A percentile compares a stretch with the other conserved stretches of the same genome.
Evolutionary conservation across 2,329 filamentous ascomycete species (phyloP).

Genomic region (Curvularia verruculosa): DNA sequence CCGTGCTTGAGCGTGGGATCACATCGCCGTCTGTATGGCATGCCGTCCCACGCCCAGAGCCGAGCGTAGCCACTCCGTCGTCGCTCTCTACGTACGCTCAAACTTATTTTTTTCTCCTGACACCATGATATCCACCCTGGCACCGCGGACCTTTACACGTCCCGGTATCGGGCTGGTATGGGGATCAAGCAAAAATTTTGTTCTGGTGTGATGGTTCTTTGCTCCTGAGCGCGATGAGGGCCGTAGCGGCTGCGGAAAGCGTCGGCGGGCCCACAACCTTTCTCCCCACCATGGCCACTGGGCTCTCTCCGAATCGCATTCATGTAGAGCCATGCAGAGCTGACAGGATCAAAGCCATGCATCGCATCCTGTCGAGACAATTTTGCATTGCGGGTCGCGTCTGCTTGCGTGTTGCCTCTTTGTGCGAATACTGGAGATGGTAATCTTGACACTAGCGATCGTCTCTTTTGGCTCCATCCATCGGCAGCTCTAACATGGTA

Average conservation of each 20-base stretch:
- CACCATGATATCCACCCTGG: conserved; percentile 16
- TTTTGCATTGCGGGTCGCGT: neutral
- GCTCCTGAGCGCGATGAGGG: conserved; percentile 17
- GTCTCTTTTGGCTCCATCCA: neutral
- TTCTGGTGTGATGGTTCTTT: conserved; percentile 7
- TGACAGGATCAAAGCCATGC: neutral
- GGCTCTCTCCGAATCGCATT: neutral
- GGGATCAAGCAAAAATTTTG: conserved; percentile 16
- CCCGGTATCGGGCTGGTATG: conserved; percentile 25
- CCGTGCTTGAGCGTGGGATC: neutral
- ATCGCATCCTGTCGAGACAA: neutral
- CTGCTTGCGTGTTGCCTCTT: neutral
- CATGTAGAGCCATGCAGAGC: neutral
- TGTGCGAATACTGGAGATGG: neutral
- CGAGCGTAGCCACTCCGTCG: conserved; percentile 26
- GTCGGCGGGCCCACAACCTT: conserved; percentile 21
- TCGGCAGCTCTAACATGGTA: neutral
- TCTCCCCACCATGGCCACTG: neutral
- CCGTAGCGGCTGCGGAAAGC: conserved; percentile 26
- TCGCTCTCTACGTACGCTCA: conserved; percentile 13
- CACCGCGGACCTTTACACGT: conserved; percentile 8
- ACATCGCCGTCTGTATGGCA: conserved; percentile 9
- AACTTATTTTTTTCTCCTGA: conserved; percentile 12
- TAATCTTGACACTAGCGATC: neutral
- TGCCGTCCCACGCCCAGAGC: conserved; percentile 18